These are phyloP conservation scores for Globisporangium emineosum DNA, from an alignment of 352 stramenopile genomes.

Conservation along the genomic window DNA sequence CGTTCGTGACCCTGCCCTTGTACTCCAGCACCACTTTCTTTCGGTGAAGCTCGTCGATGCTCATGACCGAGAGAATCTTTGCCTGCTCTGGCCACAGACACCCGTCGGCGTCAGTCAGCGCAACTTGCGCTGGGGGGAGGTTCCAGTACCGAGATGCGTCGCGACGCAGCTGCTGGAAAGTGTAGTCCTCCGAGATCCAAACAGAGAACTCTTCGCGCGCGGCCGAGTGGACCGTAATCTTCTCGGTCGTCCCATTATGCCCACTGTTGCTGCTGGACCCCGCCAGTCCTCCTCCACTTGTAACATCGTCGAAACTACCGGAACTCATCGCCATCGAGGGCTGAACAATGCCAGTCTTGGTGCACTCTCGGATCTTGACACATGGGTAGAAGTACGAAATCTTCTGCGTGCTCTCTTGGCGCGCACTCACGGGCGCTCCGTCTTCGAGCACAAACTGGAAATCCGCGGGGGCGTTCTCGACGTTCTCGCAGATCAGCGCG, in stretches of 20 bases:
- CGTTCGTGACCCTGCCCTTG: conserved; percentile 27
- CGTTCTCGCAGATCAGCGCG: conserved; percentile 59
- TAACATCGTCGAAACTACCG: neutral
- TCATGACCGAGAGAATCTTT: conserved; percentile 63
- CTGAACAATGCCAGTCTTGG: conserved; percentile 8
- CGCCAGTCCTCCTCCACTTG: neutral
- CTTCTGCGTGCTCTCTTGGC: conserved; percentile 57
- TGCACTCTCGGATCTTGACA: conserved; percentile 63
- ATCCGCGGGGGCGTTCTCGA: conserved; percentile 56
- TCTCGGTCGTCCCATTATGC: conserved; percentile 26
- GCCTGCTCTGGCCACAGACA: conserved; percentile 79
- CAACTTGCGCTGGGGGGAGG: conserved; percentile 37
- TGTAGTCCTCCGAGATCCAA: conserved; percentile 72
- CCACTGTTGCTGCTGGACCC: conserved; percentile 1
- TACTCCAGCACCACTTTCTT: conserved; percentile 54
- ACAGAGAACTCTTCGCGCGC: conserved; percentile 59
- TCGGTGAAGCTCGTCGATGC: conserved; percentile 36
- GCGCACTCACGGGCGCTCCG: conserved; percentile 49
- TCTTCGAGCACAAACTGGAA: conserved; percentile 79
- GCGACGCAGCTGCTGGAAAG: conserved; percentile 66
- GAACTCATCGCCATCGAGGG: neutral
- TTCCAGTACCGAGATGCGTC: conserved; percentile 75
- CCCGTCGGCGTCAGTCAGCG: conserved; percentile 51
- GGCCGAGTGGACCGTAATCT: conserved; percentile 46
- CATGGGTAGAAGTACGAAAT: conserved; percentile 65